Evolutionary conservation across 305 asterid species (phyloP).

Genomic region (Striga hermonthica): DNA sequence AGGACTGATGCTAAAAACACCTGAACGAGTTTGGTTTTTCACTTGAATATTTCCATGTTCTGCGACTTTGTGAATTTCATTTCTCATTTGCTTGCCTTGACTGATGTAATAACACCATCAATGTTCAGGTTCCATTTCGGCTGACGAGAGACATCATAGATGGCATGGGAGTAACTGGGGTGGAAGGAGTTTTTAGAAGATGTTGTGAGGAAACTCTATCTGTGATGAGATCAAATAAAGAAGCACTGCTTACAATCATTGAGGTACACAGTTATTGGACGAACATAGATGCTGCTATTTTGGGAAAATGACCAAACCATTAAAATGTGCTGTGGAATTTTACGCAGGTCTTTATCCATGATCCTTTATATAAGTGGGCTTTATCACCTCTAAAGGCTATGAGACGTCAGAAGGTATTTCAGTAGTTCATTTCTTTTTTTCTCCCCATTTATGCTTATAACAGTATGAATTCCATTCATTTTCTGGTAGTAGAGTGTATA

Average conservation of each 20-base stretch:
- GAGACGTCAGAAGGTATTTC: constrained; percentile 90
- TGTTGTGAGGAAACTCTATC: constrained; percentile 96
- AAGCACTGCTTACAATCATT: constrained; percentile 88
- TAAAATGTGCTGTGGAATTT: constrained; percentile 24
- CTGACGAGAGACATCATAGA: constrained; percentile 87
- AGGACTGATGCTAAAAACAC: constrained; percentile 98
- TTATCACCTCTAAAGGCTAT: constrained; percentile 94
- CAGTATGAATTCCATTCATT: neutral
- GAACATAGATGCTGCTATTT: constrained; percentile 8
- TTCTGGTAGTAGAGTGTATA: constrained; percentile 10
- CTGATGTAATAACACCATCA: constrained; percentile 21
- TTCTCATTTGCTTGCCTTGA: constrained; percentile 19
- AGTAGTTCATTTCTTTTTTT: constrained; percentile 7
- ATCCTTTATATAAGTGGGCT: constrained; percentile 98
- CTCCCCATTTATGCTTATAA: too few relatives aligned
- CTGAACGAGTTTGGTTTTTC: constrained; percentile 74
- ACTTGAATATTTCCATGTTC: constrained; percentile 25
- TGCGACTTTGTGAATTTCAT: constrained; percentile 16
- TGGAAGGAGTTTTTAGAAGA: constrained; percentile 96
- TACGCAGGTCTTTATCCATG: constrained; percentile 93
- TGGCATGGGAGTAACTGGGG: constrained; percentile 98
- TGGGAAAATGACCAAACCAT: constrained; percentile 15
- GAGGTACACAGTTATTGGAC: constrained; percentile 53
- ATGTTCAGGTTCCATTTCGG: constrained; percentile 85
- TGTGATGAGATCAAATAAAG: constrained; percentile 95